These are phyloP conservation scores for Canariomyces notabilis DNA, from an alignment of 2,329 filamentous ascomycete species.

Conservation along the genomic window DNA sequence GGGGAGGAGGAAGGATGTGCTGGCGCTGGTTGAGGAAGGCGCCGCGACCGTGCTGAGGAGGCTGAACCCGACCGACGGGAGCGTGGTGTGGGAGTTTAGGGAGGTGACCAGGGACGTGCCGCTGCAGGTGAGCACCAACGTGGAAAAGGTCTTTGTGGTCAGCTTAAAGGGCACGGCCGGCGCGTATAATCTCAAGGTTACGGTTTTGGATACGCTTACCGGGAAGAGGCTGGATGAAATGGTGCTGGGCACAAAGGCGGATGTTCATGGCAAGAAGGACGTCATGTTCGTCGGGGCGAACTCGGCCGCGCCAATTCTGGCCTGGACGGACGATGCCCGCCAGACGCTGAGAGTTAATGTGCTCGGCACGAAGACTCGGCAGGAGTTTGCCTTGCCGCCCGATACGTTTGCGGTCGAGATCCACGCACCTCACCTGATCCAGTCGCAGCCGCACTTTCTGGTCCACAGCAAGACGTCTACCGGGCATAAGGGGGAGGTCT, in stretches of 20 bases:
- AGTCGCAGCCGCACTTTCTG: slow-evolving; percentile 75
- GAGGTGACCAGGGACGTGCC: slow-evolving; percentile 65
- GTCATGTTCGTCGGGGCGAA: slow-evolving; percentile 73
- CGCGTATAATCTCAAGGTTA: slow-evolving; percentile 72
- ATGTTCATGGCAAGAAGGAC: slow-evolving; percentile 59
- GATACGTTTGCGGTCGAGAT: slow-evolving; percentile 53
- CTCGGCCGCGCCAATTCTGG: slow-evolving; percentile 67
- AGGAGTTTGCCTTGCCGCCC: slow-evolving; percentile 47
- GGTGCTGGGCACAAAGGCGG: slow-evolving; percentile 66
- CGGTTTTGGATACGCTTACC: slow-evolving; percentile 64
- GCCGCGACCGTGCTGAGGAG: slow-evolving; percentile 58
- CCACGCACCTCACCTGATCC: slow-evolving; percentile 67
- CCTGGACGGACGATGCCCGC: slow-evolving; percentile 63
- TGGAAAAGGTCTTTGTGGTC: slow-evolving; percentile 69
- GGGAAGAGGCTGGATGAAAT: slow-evolving; percentile 70
- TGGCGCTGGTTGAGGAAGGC: slow-evolving; percentile 62
- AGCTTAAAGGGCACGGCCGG: slow-evolving; percentile 65
- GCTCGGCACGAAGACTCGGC: slow-evolving; percentile 54
- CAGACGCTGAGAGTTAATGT: slow-evolving; percentile 67
- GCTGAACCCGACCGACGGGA: slow-evolving; percentile 67
- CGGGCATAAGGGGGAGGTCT: slow-evolving; percentile 79
- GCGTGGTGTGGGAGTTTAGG: slow-evolving; percentile 71
- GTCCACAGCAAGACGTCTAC: slow-evolving; percentile 69
- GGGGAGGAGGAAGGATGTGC: slow-evolving; percentile 58
- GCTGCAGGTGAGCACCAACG: slow-evolving; percentile 68